A percentile compares a stretch with the other conserved stretches of the same genome.
Conservation (phyloP, 768 basidiomycete genomes). For the Termitomyces sp. region DNA sequence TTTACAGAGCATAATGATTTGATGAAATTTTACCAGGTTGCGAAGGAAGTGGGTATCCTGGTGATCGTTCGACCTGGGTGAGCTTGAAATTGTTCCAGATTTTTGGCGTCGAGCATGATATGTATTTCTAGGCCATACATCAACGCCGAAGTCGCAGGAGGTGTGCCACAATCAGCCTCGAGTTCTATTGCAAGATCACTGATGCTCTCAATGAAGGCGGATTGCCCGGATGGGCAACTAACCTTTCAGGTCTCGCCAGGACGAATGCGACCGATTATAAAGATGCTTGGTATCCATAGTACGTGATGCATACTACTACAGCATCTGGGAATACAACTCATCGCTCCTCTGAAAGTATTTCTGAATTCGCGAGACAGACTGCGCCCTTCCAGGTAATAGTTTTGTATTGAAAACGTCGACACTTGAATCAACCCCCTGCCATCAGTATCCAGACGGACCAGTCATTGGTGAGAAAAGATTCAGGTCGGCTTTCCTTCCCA, state of each 20-base stretch:
- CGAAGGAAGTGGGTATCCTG: conserved; percentile 57
- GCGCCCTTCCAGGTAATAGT: conserved; percentile 28
- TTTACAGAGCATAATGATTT: conserved; percentile 59
- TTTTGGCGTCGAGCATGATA: background rate
- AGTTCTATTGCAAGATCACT: background rate
- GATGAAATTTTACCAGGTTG: conserved; percentile 56
- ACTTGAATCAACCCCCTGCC: conserved; percentile 12
- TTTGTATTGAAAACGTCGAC: conserved; percentile 2
- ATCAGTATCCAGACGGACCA: conserved; percentile 42
- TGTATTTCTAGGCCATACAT: conserved; percentile 36
- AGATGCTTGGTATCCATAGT: conserved; percentile 48
- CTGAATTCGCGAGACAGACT: conserved; percentile 26
- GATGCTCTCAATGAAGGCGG: conserved; percentile 22
- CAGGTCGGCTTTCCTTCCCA: no score
- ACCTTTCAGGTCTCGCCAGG: conserved; percentile 49
- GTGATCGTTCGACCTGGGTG: conserved; percentile 68
- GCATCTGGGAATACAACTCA: background rate
- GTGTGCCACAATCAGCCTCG: conserved; percentile 25
- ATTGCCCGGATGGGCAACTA: conserved; percentile 46
- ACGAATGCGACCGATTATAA: conserved; percentile 58
- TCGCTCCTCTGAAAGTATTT: conserved; percentile 15
- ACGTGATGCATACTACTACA: background rate
- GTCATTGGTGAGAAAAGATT: conserved; percentile 27
- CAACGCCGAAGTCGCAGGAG: conserved; percentile 67
- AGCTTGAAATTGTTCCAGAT: conserved; percentile 10